Evolutionary conservation across 2,329 filamentous ascomycete genomes (phyloP).

Genomic region (Colletotrichum ledebouriae): DNA sequence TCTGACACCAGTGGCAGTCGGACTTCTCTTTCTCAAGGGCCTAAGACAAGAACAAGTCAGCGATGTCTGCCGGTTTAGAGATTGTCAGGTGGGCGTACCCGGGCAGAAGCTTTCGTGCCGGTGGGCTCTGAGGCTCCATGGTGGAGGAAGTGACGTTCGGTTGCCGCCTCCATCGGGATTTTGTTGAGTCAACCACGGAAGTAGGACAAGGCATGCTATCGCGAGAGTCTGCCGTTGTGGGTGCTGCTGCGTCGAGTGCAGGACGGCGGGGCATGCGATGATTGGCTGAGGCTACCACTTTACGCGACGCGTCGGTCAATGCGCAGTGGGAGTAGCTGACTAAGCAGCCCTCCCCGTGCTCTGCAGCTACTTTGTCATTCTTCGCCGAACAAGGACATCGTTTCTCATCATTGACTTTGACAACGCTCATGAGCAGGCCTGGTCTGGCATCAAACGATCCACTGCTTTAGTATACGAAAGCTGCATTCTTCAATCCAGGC

Average conservation of each 20-base stretch:
- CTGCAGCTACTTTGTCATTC: no score
- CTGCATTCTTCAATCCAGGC: no score
- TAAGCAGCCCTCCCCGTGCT: neutral
- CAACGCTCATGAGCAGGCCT: no score
- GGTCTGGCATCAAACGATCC: no score
- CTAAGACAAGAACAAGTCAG: slow-evolving; percentile 46
- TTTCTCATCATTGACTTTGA: no score
- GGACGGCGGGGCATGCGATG: neutral
- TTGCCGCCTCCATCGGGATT: slow-evolving; percentile 59
- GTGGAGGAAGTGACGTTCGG: slow-evolving; percentile 63
- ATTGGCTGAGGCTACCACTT: slow-evolving; percentile 28
- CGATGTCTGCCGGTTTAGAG: neutral
- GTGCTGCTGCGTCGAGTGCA: neutral
- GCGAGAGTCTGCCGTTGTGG: neutral
- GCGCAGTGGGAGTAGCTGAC: slow-evolving; percentile 9
- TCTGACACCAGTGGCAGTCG: slow-evolving; percentile 73
- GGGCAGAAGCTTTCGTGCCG: slow-evolving; percentile 6
- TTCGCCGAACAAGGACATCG: no score
- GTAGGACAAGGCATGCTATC: neutral
- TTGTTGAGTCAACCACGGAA: neutral
- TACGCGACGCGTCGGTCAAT: slow-evolving; percentile 31
- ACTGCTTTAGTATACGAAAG: no score
- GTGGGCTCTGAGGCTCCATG: slow-evolving; percentile 52
- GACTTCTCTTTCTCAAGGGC: slow-evolving; percentile 54
- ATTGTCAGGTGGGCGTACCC: slow-evolving; percentile 21